Percentiles rank a stretch among this genome's conserved stretches.
Conservation (phyloP, 1,139 yeast species). For the Yamadazyma songkhlaensis region DNA sequence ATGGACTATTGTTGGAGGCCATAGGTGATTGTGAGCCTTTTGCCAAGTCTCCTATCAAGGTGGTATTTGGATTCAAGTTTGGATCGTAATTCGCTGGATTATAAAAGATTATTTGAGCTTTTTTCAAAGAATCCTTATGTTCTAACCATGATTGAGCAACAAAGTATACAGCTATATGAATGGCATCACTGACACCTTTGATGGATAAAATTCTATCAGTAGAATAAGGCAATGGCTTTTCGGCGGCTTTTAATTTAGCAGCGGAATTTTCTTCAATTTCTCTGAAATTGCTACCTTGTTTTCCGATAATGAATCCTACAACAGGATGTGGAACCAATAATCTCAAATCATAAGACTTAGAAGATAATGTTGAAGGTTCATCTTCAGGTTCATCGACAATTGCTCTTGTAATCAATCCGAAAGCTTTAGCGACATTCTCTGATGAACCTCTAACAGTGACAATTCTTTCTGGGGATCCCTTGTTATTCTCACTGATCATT, state of each 20-base stretch:
- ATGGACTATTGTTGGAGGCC: conserved; percentile 2
- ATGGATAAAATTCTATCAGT: conserved; percentile 76
- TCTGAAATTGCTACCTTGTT: conserved; percentile 69
- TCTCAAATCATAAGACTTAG: conserved; percentile 56
- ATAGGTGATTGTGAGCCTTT: conserved; percentile 2
- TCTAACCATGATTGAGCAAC: conserved; percentile 66
- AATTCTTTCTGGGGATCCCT: conserved; percentile 75
- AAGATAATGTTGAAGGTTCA: conserved; percentile 54
- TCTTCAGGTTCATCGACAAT: conserved; percentile 69
- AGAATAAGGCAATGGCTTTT: conserved; percentile 69
- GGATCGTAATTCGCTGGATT: conserved; percentile 57
- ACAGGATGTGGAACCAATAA: conserved; percentile 75
- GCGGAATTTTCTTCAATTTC: conserved; percentile 85
- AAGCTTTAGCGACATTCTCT: conserved; percentile 80
- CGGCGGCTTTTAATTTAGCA: conserved; percentile 76
- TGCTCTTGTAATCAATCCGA: conserved; percentile 69
- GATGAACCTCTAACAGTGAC: conserved; percentile 74
- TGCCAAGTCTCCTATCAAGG: conserved; percentile 11
- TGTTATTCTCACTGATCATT: conserved; percentile 74
- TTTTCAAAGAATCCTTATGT: conserved; percentile 52
- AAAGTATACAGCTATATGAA: conserved; percentile 79
- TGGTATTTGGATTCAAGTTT: conserved; percentile 9
- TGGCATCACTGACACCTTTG: conserved; percentile 82
- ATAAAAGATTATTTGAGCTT: conserved; percentile 55
- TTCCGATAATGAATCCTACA: conserved; percentile 83